phyloP scores from a whole-genome alignment of 2,329 filamentous ascomycete genomes.

The Ophiosphaerella korrae region DNA sequence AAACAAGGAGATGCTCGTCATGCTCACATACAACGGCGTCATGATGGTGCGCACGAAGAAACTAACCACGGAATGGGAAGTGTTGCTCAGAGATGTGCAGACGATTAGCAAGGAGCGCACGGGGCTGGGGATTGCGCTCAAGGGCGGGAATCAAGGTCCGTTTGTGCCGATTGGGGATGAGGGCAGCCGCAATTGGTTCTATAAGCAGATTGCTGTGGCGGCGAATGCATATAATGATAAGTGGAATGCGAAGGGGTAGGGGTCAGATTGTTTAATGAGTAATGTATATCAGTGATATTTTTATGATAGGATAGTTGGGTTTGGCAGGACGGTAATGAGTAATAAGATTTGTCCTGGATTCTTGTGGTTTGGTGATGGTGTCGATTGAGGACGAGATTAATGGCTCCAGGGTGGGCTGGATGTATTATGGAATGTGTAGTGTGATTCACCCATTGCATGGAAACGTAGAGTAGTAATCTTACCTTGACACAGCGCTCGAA shows the following conservation, averaged over 20 bases:
- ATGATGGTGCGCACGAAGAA: constrained; percentile 87
- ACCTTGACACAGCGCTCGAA: no score
- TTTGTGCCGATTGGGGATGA: constrained; percentile 95
- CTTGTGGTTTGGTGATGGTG: no score
- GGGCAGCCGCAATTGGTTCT: constrained; percentile 70
- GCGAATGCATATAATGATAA: constrained; percentile 72
- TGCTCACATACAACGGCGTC: constrained; percentile 68
- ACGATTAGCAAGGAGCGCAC: constrained; percentile 97
- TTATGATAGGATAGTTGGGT: no score
- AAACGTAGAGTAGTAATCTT: no score
- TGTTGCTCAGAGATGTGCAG: constrained; percentile 92
- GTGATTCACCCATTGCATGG: no score
- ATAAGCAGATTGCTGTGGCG: constrained; percentile 68
- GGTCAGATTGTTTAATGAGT: neutral
- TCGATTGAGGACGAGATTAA: no score
- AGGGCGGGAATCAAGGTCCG: constrained; percentile 89
- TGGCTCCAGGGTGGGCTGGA: no score
- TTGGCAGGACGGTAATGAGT: no score
- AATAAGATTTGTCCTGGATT: no score
- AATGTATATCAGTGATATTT: no score
- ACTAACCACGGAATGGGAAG: constrained; percentile 91
- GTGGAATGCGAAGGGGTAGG: constrained; percentile 63
- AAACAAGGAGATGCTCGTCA: constrained; percentile 83
- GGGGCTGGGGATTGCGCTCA: constrained; percentile 84
- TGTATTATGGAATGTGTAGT: no score